phyloP scores from a whole-genome alignment of 2,329 filamentous ascomycete species.

The Penicillium crustosum region DNA sequence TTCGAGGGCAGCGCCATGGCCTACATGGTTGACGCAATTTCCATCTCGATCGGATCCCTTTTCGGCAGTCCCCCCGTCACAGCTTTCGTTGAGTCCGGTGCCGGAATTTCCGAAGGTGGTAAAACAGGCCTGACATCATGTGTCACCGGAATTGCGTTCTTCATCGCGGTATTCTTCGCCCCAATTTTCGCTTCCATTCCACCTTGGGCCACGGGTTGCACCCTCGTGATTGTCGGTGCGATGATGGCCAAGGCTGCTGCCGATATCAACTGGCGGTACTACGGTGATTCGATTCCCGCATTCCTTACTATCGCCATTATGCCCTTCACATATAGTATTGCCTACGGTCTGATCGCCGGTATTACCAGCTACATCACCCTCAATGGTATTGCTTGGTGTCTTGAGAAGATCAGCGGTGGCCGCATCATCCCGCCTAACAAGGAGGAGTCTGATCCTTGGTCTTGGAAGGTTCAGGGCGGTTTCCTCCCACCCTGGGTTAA shows the following conservation, averaged over 20 bases:
- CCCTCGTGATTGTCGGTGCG: conserved; percentile 82
- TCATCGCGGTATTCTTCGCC: conserved; percentile 84
- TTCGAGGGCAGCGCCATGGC: conserved; percentile 83
- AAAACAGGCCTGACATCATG: conserved; percentile 82
- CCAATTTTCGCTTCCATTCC: conserved; percentile 89
- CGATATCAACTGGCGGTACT: conserved; percentile 86
- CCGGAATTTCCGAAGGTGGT: conserved; percentile 84
- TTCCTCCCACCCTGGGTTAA: conserved; percentile 72
- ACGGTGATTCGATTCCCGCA: conserved; percentile 79
- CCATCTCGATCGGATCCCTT: conserved; percentile 76
- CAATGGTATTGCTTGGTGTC: conserved; percentile 68
- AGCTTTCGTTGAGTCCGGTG: conserved; percentile 85
- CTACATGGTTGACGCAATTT: conserved; percentile 77
- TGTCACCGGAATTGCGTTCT: conserved; percentile 76
- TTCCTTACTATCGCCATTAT: conserved; percentile 82
- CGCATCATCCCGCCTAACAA: conserved; percentile 73
- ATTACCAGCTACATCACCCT: conserved; percentile 74
- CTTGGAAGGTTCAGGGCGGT: conserved; percentile 72
- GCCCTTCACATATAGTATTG: conserved; percentile 88
- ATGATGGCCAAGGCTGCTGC: conserved; percentile 78
- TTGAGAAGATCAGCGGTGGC: conserved; percentile 66
- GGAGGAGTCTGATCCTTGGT: conserved; percentile 76
- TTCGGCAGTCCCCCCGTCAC: conserved; percentile 79
- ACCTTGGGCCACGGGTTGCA: conserved; percentile 84
- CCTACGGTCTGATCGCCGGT: conserved; percentile 79